Conservation (phyloP, 2,329 filamentous ascomycete genomes). For the Malbranchea zuffiana region DNA sequence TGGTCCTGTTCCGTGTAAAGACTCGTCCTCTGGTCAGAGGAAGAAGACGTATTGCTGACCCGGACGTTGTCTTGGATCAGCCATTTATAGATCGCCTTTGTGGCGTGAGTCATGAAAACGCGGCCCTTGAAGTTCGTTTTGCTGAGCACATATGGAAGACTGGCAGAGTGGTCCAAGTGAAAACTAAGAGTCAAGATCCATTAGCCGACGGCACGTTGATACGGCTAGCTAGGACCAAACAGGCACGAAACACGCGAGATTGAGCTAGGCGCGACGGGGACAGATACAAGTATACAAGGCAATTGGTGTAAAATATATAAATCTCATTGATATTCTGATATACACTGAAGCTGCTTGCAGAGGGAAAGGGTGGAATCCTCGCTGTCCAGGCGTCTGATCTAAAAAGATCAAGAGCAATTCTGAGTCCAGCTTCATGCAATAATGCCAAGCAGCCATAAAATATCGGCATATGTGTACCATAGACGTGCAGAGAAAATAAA, state of each 20-base stretch:
- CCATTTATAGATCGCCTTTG: slow-evolving; percentile 99
- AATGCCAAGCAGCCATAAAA: too few relatives aligned
- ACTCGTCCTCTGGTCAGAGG: slow-evolving; percentile 51
- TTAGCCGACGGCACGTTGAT: slow-evolving; percentile 7
- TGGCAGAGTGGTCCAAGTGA: slow-evolving; percentile 95
- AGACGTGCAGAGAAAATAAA: slow-evolving; percentile 13
- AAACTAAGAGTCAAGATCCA: slow-evolving; percentile 53
- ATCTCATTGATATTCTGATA: slow-evolving; percentile 29
- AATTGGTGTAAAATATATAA: slow-evolving; percentile 11
- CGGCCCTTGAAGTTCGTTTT: slow-evolving; percentile 96
- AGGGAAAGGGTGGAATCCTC: too few relatives aligned
- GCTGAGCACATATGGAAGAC: slow-evolving; percentile 90
- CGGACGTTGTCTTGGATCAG: slow-evolving; percentile 94
- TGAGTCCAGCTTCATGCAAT: too few relatives aligned
- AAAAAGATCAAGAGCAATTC: too few relatives aligned
- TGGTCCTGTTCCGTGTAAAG: slow-evolving; percentile 95
- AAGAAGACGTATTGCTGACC: slow-evolving; percentile 60
- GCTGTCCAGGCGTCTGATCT: too few relatives aligned
- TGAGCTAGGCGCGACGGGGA: neutral
- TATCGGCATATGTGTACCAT: too few relatives aligned
- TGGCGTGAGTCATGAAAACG: slow-evolving; percentile 98
- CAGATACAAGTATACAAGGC: slow-evolving; percentile 15
- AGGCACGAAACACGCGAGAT: neutral
- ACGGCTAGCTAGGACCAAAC: neutral
- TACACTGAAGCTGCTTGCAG: slow-evolving; percentile 19